Evolutionary conservation across 495 filamentous ascomycete genomes (phyloP), one percentile per base, ranked within the genome.

Genomic region (Neurospora sp.): DNA sequence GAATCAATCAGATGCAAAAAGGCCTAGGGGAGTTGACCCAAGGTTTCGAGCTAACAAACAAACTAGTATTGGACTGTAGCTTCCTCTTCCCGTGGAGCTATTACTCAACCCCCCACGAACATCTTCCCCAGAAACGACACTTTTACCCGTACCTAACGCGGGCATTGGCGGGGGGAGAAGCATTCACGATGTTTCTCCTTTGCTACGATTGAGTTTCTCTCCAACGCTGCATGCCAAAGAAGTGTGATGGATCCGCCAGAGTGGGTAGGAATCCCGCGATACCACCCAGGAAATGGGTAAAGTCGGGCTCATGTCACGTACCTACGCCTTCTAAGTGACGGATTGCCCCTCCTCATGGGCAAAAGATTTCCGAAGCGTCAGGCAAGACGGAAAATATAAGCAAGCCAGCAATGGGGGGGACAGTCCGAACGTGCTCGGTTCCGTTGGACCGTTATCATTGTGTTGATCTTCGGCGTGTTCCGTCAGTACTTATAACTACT

Each of bases 101-200:
- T 27, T 27, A 27, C 27, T 27, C 27, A 27, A 27, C 27, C 27
- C 27, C 27, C 73, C 59, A 65, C 61, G 72, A 44, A 9, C 35
- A 40, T 38, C 40, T 59, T 42, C 9, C 44, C 31, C 68, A 40
- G 40, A 59, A 41, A 39, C 38, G 22, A 59, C 38, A 12, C 38
- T 27, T 37, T 72, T 65, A 35, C 53, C 27, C 53, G 53, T 65
- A 65, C 27, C 53, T 65, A 35, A 9, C 72, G 73, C 71, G 76
- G 74, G 76, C 37, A 72, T 71, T 71, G 73, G 77, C 68, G 77
- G 76, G 74, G 76, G 73, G 12, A 38, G 4, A 22, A 4, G 20
- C 14, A 61, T 59, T 18, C 14, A 65, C 27, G 10, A 35, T 37
- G 27, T 65, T 65, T 35, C 14, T 65, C 53, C 53, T 65, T 53